phyloP scores from a whole-genome alignment of 306 rosid genomes.

The Quercus agrifolia region DNA sequence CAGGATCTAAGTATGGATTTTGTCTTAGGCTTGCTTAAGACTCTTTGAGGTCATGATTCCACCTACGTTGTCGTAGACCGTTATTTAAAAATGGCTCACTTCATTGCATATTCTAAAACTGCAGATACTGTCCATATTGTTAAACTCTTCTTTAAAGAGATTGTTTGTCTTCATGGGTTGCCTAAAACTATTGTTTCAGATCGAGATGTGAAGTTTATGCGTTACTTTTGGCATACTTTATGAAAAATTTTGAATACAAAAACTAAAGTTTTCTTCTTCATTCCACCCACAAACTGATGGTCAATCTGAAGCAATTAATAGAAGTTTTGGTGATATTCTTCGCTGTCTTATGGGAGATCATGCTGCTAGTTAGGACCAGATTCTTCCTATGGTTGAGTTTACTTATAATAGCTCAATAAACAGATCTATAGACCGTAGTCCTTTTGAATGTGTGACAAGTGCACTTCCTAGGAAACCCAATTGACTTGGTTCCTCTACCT shows the following conservation, averaged over 20 bases:
- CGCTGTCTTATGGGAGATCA: not conserved
- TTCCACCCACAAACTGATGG: not conserved
- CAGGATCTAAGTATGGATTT: conserved; percentile 4
- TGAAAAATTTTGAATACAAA: not conserved
- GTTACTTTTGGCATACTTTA: not conserved
- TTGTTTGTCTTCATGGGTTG: not conserved
- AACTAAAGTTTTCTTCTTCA: not conserved
- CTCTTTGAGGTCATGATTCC: not conserved
- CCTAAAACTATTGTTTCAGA: not conserved
- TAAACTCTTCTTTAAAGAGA: not conserved
- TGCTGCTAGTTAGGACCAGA: not conserved
- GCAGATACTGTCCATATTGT: not conserved
- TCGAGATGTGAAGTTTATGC: not conserved
- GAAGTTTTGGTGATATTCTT: not conserved
- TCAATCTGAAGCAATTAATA: not conserved
- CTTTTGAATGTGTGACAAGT: not conserved
- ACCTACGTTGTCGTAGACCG: not conserved
- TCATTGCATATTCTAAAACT: not conserved
- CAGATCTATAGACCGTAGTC: not conserved
- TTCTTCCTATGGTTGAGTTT: not conserved
- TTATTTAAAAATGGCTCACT: conserved; percentile 3
- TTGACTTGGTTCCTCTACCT: not conserved
- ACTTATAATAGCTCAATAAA: not conserved
- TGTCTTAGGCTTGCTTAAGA: not conserved
- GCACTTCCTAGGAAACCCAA: not conserved